Evolutionary conservation across 345 rosid species (phyloP).

Genomic region (Dovyalis caffra): DNA sequence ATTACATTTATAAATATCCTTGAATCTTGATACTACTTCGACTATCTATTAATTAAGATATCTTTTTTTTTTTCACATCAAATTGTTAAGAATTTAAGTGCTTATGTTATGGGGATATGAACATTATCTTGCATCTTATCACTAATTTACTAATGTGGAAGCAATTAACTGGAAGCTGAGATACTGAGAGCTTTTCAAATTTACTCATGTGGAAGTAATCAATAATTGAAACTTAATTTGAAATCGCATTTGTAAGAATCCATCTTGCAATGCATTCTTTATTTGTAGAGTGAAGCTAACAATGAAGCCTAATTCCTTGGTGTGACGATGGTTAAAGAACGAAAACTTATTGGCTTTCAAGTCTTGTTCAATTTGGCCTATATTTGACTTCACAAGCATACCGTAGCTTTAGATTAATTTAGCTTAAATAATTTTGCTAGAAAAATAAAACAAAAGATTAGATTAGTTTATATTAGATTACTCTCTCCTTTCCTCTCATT

Average conservation of each 20-base stretch:
- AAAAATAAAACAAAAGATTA: neutral
- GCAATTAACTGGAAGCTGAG: slow-evolving; percentile 43
- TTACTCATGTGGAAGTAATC: neutral
- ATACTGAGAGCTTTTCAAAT: neutral
- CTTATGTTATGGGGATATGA: too few species aligned
- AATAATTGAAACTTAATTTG: neutral
- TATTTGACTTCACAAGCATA: neutral
- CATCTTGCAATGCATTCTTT: neutral
- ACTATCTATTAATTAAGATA: too few species aligned
- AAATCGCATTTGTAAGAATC: neutral
- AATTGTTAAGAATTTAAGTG: too few species aligned
- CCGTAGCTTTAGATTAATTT: neutral
- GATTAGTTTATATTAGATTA: too few species aligned
- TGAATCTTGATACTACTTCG: too few species aligned
- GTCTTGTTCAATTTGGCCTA: neutral
- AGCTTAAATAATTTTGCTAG: neutral
- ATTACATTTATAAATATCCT: too few species aligned
- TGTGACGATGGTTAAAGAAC: neutral
- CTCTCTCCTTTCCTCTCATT: too few species aligned
- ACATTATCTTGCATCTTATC: too few species aligned
- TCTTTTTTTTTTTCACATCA: too few species aligned
- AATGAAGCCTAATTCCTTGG: neutral
- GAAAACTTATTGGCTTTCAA: neutral
- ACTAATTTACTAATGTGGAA: too few species aligned
- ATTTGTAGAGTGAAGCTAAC: neutral